phyloP scores from a whole-genome alignment of 2,329 filamentous ascomycete genomes.

The Fusarium chlamydosporum region DNA sequence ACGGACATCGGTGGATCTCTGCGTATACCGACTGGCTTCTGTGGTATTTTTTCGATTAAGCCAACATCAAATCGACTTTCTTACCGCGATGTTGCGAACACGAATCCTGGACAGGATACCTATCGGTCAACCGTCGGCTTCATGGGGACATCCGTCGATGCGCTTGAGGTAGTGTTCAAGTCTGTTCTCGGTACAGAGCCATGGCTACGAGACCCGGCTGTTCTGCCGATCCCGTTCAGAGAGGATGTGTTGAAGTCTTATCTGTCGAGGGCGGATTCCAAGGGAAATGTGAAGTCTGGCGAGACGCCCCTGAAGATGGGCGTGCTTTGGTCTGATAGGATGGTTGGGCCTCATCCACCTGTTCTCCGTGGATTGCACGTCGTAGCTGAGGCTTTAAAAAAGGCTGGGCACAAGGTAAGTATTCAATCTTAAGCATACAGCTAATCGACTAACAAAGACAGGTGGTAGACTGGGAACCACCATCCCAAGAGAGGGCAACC shows the following conservation, averaged over 20 bases:
- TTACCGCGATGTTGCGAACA: constrained; percentile 43
- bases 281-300: background rate
- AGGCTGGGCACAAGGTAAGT: constrained; percentile 58
- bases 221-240: constrained; percentile 76
- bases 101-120: constrained; percentile 69
- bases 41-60: constrained; percentile 42
- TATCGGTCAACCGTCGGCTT: constrained; percentile 75
- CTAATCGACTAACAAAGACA: constrained; percentile 38
- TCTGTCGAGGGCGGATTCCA: constrained; percentile 47
- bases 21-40: constrained; percentile 53
- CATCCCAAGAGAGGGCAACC: constrained; percentile 26
- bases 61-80: constrained; percentile 39
- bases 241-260: constrained; percentile 61
- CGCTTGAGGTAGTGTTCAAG: constrained; percentile 69
- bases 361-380: constrained; percentile 58
- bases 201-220: constrained; percentile 76
- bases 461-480: constrained; percentile 46
- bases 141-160: constrained; percentile 68
- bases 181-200: constrained; percentile 70
- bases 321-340: constrained; percentile 66
- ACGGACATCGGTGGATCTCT: constrained; percentile 56
- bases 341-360: constrained; percentile 68
- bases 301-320: constrained; percentile 65
- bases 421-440: accelerated
- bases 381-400: constrained; percentile 12